phyloP scores from a whole-genome alignment of 768 basidiomycete genomes.

The Trametes cingulata region DNA sequence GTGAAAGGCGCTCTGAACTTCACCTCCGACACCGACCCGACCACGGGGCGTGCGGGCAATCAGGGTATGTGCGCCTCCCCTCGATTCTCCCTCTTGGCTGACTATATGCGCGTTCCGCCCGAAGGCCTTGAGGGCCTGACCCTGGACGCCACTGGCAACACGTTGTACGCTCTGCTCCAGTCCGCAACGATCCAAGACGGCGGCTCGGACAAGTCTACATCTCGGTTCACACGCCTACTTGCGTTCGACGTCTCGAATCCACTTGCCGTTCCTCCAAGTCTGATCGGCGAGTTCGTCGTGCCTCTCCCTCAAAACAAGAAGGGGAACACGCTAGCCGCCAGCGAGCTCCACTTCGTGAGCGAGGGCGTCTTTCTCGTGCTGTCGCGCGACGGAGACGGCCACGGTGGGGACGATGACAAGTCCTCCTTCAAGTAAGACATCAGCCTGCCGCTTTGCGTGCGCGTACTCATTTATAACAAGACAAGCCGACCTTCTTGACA shows the following conservation, averaged over 20 bases:
- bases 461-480: slow-evolving; percentile 32
- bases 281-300: slow-evolving; percentile 62
- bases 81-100: neutral
- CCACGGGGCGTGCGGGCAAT: slow-evolving; percentile 55
- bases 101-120: neutral
- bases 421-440: slow-evolving; percentile 52
- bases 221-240: slow-evolving; percentile 55
- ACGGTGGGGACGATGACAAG: slow-evolving; percentile 50
- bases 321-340: slow-evolving; percentile 51
- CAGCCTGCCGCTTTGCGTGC: neutral
- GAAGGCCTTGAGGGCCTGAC: slow-evolving; percentile 65
- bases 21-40: slow-evolving; percentile 47
- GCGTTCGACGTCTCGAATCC: slow-evolving; percentile 51
- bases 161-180: slow-evolving; percentile 63
- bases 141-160: slow-evolving; percentile 44
- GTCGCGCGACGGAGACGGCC: slow-evolving; percentile 60
- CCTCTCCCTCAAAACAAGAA: slow-evolving; percentile 54
- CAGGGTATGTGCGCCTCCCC: slow-evolving; percentile 41
- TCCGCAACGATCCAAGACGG: slow-evolving; percentile 66
- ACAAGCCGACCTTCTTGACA: slow-evolving; percentile 60
- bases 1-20: slow-evolving; percentile 52
- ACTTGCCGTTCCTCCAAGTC: slow-evolving; percentile 31
- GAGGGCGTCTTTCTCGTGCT: slow-evolving; percentile 58
- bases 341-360: slow-evolving; percentile 60
- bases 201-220: slow-evolving; percentile 46